Percentiles rank a stretch among this genome's conserved stretches.
Evolutionary conservation across 345 rosid genomes (phyloP).

Genomic region (Citrus medica): DNA sequence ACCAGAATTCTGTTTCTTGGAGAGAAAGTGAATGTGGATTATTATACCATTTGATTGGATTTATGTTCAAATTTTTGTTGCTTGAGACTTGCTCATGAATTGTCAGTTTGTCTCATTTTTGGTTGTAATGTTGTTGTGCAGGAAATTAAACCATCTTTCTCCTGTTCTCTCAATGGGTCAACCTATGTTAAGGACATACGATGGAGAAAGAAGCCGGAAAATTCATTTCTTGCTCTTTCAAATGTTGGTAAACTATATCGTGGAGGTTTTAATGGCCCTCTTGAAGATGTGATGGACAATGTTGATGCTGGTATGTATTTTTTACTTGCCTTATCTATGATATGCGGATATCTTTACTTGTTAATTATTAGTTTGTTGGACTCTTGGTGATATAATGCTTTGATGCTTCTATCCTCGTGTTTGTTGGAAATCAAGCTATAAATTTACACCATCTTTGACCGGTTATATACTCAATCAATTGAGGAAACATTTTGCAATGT

Average conservation of each 20-base stretch:
- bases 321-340: slow-evolving; percentile 3
- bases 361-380: slow-evolving; percentile 1
- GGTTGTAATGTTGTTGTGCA: slow-evolving; percentile 16
- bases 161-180: slow-evolving; percentile 46
- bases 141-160: slow-evolving; percentile 52
- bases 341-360: not conserved
- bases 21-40: not conserved
- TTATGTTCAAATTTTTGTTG: not conserved
- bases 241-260: slow-evolving; percentile 50
- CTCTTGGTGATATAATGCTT: not conserved
- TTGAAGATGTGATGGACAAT: slow-evolving; percentile 49
- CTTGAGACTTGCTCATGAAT: not conserved
- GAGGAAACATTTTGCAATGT: not conserved
- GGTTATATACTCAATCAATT: not conserved
- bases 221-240: slow-evolving; percentile 64
- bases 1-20: not conserved
- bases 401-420: not conserved
- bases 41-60: not conserved
- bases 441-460: not conserved
- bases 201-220: slow-evolving; percentile 59
- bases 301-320: slow-evolving; percentile 76
- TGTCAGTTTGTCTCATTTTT: not conserved
- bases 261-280: slow-evolving; percentile 48
- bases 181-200: slow-evolving; percentile 62
- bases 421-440: not conserved